These are phyloP conservation scores for Jackrogersella minutella DNA, from an alignment of 495 filamentous ascomycete species.

Conservation along the genomic window DNA sequence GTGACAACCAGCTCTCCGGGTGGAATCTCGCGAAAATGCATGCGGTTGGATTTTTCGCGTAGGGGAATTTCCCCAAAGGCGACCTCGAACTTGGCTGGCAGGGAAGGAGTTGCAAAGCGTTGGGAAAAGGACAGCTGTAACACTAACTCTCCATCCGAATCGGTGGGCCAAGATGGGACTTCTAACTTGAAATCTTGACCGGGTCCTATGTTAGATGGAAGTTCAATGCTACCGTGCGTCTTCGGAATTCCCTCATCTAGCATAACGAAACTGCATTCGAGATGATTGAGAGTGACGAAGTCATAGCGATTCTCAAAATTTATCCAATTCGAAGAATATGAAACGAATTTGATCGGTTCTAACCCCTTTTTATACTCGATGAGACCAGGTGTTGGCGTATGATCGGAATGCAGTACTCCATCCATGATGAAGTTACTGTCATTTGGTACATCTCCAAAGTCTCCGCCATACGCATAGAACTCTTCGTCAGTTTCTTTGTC, in stretches of 20 bases:
- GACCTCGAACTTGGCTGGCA: slow-evolving; percentile 53
- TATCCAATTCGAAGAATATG: slow-evolving; percentile 28
- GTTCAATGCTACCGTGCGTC: slow-evolving; percentile 21
- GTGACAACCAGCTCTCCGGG: slow-evolving; percentile 26
- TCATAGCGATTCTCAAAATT: slow-evolving; percentile 60
- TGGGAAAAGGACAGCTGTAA: slow-evolving; percentile 38
- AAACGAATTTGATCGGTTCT: slow-evolving; percentile 58
- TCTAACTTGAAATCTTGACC: slow-evolving; percentile 31
- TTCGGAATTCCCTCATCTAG: slow-evolving; percentile 36
- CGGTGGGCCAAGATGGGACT: neutral
- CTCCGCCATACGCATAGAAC: slow-evolving; percentile 73
- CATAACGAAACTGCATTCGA: slow-evolving; percentile 45
- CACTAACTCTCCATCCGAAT: slow-evolving; percentile 27
- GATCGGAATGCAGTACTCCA: slow-evolving; percentile 65
- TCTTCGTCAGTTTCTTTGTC: slow-evolving; percentile 55
- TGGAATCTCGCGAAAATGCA: too few species aligned
- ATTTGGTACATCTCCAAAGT: slow-evolving; percentile 72
- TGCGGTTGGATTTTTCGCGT: neutral
- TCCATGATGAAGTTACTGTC: slow-evolving; percentile 73
- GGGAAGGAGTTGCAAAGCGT: slow-evolving; percentile 47
- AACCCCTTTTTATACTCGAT: slow-evolving; percentile 68
- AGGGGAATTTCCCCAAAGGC: slow-evolving; percentile 58
- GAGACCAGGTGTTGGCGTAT: slow-evolving; percentile 66
- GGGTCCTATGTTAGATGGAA: slow-evolving; percentile 31
- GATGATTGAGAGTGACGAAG: slow-evolving; percentile 59